These are phyloP conservation scores for Calamus simplicifolius DNA, from an alignment of 176 grass and related monocot species.

Conservation along the genomic window DNA sequence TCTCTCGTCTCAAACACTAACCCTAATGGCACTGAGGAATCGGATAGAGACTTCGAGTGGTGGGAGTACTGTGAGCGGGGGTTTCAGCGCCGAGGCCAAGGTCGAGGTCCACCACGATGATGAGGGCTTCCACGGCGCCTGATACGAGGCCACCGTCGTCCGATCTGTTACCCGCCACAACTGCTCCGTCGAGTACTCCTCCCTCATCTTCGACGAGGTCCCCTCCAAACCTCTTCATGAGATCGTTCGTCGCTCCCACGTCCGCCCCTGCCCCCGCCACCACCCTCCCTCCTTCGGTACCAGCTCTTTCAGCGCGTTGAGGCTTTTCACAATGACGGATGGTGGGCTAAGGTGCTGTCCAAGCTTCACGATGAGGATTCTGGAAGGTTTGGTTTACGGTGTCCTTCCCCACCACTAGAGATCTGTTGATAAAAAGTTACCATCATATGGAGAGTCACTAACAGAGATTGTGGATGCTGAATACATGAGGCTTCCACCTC, in stretches of 20 bases:
- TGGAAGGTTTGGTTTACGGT: conserved; percentile 28
- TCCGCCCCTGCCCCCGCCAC: conserved; percentile 29
- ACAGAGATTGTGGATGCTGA: conserved; percentile 46
- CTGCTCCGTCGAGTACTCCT: conserved; percentile 30
- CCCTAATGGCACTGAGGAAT: too few relatives aligned
- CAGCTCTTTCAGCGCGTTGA: too few relatives aligned
- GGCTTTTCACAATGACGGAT: conserved; percentile 68
- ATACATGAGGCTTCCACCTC: conserved; percentile 34
- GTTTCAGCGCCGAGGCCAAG: conserved; percentile 8
- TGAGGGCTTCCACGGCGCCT: conserved; percentile 49
- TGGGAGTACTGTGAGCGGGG: not conserved
- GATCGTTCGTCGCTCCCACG: conserved; percentile 15
- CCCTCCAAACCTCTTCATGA: conserved; percentile 25
- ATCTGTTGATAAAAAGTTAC: not conserved
- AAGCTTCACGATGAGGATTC: too few relatives aligned
- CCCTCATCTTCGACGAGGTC: conserved; percentile 34
- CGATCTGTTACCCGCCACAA: not conserved
- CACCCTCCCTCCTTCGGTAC: not conserved
- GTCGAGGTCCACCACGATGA: conserved; percentile 63
- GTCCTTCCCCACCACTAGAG: conserved; percentile 50
- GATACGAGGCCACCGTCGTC: conserved; percentile 57
- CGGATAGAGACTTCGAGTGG: too few relatives aligned
- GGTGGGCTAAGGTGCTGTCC: conserved; percentile 56
- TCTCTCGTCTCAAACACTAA: too few relatives aligned
- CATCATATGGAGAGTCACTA: not conserved